Evolutionary conservation across 2,329 filamentous ascomycete species (phyloP).

Genomic region (Sporothrix sp.): DNA sequence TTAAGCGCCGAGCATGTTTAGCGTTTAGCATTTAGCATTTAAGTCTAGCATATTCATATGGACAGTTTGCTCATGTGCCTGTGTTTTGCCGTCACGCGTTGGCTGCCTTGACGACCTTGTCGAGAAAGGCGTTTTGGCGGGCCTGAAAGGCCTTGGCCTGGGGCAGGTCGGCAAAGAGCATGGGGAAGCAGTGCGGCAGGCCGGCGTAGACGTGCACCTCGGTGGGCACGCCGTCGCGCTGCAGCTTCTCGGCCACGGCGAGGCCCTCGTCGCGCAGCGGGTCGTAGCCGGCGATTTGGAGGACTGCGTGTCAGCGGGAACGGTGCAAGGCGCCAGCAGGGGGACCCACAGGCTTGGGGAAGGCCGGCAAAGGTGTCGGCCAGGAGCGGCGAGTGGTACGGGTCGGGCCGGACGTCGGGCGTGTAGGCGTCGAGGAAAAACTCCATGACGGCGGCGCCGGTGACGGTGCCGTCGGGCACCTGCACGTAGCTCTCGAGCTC

Average conservation of each 20-base stretch:
- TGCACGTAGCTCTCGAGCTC: constrained; percentile 29
- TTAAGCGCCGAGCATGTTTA: background rate
- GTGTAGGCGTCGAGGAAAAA: constrained; percentile 28
- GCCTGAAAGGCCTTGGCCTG: constrained; percentile 8
- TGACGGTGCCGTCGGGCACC: constrained; percentile 24
- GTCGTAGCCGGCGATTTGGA: constrained; percentile 29
- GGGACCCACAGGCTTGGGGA: constrained; percentile 27
- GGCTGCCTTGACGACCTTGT: constrained; percentile 5
- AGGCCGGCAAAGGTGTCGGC: constrained; percentile 24
- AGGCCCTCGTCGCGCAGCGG: constrained; percentile 30
- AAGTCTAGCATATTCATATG: background rate
- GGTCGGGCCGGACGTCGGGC: constrained; percentile 21
- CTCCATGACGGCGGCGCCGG: constrained; percentile 24
- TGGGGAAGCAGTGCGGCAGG: constrained; percentile 28
- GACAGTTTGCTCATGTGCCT: background rate
- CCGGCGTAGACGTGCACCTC: constrained; percentile 27
- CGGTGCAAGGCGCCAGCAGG: background rate
- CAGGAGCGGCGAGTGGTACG: constrained; percentile 26
- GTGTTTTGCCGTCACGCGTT: background rate
- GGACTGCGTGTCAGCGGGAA: constrained; percentile 20
- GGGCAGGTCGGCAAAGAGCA: constrained; percentile 9
- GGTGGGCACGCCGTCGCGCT: constrained; percentile 24
- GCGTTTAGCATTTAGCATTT: background rate
- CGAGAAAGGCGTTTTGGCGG: constrained; percentile 10
- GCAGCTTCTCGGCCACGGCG: constrained; percentile 29